phyloP scores from a whole-genome alignment of 2,329 filamentous ascomycete genomes.

The Fulvia fulva region DNA sequence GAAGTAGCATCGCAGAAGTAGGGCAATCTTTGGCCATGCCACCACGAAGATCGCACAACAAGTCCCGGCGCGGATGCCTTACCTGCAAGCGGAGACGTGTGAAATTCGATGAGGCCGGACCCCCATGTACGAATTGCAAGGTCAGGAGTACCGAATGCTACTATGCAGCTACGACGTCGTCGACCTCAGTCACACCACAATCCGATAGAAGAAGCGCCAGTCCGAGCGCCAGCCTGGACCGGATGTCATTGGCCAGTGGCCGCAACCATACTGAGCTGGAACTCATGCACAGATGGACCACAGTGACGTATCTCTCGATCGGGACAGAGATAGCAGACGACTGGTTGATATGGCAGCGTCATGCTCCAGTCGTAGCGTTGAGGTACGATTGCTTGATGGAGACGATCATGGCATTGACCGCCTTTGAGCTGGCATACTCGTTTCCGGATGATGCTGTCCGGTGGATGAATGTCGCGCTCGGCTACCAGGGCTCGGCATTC shows the following conservation, averaged over 20 bases:
- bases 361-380: conserved; percentile 10
- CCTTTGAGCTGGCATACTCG: conserved; percentile 14
- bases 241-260: too few species aligned
- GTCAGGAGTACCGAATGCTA: conserved; percentile 9
- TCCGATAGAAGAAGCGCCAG: neutral
- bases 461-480: conserved; percentile 11
- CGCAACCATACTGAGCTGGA: conserved; percentile 11
- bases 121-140: conserved; percentile 13
- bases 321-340: conserved; percentile 10
- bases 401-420: conserved; percentile 13
- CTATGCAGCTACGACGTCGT: conserved; percentile 2
- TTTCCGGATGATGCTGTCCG: conserved; percentile 6
- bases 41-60: conserved; percentile 14
- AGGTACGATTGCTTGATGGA: conserved; percentile 16
- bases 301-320: conserved; percentile 12
- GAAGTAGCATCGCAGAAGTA: neutral
- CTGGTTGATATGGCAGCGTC: conserved; percentile 8
- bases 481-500: conserved; percentile 15
- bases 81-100: conserved; percentile 16
- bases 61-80: conserved; percentile 14
- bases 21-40: conserved; percentile 4
- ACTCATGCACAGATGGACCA: conserved; percentile 21
- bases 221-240: neutral
- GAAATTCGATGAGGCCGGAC: conserved; percentile 14
- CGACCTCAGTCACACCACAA: neutral